Base-by-base conservation (phyloP, 441 rosid genomes). In the Manihot esculenta region DNA sequence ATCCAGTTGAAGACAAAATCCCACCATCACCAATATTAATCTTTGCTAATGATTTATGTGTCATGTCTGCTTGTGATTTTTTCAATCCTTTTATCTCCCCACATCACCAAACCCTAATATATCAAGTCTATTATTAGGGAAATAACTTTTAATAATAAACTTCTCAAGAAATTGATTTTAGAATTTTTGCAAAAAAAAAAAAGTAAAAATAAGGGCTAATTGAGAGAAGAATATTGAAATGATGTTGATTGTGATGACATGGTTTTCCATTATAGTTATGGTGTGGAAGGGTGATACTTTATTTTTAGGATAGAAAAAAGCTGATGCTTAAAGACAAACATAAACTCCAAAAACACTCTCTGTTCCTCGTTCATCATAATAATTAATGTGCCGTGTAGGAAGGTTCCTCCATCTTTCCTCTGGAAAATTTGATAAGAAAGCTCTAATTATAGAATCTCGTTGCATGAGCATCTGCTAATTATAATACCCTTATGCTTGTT, bases 371-470 rank as follows among this genome's bases (percentile, higher is more conserved):
- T 50, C 67, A 56, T 69, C 68, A 63, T n/a, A 42, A n/a, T n/a
- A n/a, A n/a, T n/a, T n/a, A n/a, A 51, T 51, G 47, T 35, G 55
- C 76, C 56, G 35, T 5, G 59, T 20, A 79, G 82, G 88, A 82
- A 82, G 74, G 77, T 82, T 77, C 86, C 81, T 67, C 0, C 85
- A 74, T 48, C 80, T 83, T 85, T 77, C 83, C 73, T 78, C 33
- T 53, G 18, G 65, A 69, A 1, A 35, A 35, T 70, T 44, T 60
- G 64, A 59, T 33, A 44, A 62, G 62, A 26, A 69, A 68, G 69
- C 58, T 62, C 67, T 53, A 38, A 35, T 35, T 67, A 63, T 42
- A 49, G 2, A 20, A 20, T 59, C 56, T n/a, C 47, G 20, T 7
- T 13, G 58, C 63, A 48, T 70, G 10, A 79, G 47, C 57, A 44